Conservation (phyloP, 2,329 filamentous ascomycete species). For the Shiraia sp. region DNA sequence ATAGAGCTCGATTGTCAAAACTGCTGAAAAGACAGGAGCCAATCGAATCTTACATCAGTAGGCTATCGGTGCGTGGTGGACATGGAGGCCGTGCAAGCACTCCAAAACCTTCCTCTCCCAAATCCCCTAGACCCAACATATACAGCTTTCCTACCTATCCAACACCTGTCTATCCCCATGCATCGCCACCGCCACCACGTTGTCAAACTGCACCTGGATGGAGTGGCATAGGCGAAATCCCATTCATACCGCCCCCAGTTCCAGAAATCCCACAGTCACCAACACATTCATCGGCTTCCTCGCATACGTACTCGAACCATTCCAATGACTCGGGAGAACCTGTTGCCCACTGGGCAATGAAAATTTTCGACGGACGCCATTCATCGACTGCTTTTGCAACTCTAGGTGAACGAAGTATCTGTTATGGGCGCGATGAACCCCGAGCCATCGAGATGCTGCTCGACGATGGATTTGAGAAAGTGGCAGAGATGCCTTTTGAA, state of each 20-base stretch:
- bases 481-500: constrained; percentile 52
- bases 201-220: constrained; percentile 21
- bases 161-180: constrained; percentile 13
- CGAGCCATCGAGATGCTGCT: constrained; percentile 39
- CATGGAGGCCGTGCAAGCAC: constrained; percentile 26
- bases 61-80: constrained; percentile 30
- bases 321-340: constrained; percentile 38
- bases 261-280: constrained; percentile 48
- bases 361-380: constrained; percentile 50
- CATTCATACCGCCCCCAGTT: constrained; percentile 38
- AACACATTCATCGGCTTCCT: constrained; percentile 49
- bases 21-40: constrained; percentile 44
- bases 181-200: constrained; percentile 12
- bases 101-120: constrained; percentile 32
- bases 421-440: constrained; percentile 42
- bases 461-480: constrained; percentile 47
- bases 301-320: constrained; percentile 44
- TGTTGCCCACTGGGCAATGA: constrained; percentile 49
- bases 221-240: constrained; percentile 32
- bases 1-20: constrained; percentile 30
- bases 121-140: constrained; percentile 31
- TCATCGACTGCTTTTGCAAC: constrained; percentile 42
- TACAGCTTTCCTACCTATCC: constrained; percentile 34
- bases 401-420: constrained; percentile 38
- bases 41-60: constrained; percentile 38